Conservation (phyloP, 2,329 filamentous ascomycete species). For the Didymellaceae sp. region DNA sequence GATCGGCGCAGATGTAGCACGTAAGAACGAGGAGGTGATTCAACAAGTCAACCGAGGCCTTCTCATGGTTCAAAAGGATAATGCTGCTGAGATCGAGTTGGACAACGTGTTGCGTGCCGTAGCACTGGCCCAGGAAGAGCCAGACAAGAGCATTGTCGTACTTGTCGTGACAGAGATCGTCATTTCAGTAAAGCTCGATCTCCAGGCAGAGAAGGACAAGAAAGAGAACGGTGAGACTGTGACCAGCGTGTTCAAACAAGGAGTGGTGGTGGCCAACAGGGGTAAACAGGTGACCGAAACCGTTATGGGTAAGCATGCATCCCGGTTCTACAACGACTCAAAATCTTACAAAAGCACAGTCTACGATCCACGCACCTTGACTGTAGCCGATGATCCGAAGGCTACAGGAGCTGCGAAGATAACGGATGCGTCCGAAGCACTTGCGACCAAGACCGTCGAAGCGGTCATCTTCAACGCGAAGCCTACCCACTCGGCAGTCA, state of each 20-base stretch:
- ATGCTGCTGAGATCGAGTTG: slow-evolving; percentile 2
- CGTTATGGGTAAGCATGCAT: neutral
- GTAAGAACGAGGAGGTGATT: neutral
- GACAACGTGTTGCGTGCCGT: slow-evolving; percentile 5
- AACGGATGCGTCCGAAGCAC: neutral
- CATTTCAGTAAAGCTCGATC: slow-evolving; percentile 1
- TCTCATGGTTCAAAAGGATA: neutral
- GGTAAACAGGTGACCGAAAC: slow-evolving; percentile 10
- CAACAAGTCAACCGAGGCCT: slow-evolving; percentile 7
- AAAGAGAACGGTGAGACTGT: neutral
- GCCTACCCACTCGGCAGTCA: neutral
- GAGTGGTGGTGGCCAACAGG: slow-evolving; percentile 6
- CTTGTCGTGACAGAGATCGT: slow-evolving; percentile 2
- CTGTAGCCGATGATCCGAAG: neutral
- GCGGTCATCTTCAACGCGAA: slow-evolving; percentile 8
- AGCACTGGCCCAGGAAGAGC: neutral
- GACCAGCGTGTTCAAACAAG: slow-evolving; percentile 8
- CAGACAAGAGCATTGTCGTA: slow-evolving; percentile 5
- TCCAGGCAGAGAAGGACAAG: neutral
- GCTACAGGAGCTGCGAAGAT: slow-evolving; percentile 1
- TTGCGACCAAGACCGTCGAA: neutral
- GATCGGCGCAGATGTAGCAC: neutral
- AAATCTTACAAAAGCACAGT: slow-evolving; percentile 1
- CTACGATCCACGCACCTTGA: slow-evolving; percentile 5
- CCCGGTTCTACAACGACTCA: no score